Evolutionary conservation across 2,329 filamentous ascomycete species (phyloP).

Genomic region (Thelonectria discophora): DNA sequence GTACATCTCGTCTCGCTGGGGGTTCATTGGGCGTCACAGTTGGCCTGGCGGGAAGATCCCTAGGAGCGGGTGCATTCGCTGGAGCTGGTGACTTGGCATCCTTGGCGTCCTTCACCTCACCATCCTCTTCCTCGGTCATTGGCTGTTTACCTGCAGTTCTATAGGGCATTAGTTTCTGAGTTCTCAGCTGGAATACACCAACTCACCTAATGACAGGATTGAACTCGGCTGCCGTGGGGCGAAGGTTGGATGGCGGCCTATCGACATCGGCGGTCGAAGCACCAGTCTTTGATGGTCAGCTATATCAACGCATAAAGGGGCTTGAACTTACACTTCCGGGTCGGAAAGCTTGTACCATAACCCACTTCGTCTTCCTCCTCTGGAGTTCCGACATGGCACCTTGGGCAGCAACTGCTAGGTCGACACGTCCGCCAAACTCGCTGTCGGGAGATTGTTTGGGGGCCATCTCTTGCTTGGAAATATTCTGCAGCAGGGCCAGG

Average conservation of each 20-base stretch:
- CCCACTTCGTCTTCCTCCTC: conserved; percentile 72
- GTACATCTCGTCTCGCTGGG: conserved; percentile 38
- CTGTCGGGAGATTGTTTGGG: conserved; percentile 57
- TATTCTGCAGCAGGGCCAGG: conserved; percentile 69
- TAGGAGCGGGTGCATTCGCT: conserved; percentile 27
- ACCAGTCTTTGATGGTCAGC: conserved; percentile 43
- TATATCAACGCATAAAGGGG: not conserved
- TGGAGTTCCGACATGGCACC: conserved; percentile 76
- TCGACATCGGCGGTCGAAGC: conserved; percentile 43
- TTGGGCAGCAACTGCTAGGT: conserved; percentile 77
- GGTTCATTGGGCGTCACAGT: conserved; percentile 39
- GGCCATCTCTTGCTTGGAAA: conserved; percentile 68
- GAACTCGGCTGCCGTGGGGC: conserved; percentile 70
- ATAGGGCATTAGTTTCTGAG: conserved; percentile 17
- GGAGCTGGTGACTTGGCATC: conserved; percentile 34
- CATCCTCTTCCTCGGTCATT: conserved; percentile 70
- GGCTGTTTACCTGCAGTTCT: conserved; percentile 35
- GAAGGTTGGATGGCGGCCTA: conserved; percentile 55
- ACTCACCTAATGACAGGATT: conserved; percentile 61
- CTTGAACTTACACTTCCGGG: conserved; percentile 64
- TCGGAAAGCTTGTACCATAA: conserved; percentile 78
- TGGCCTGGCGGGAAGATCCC: conserved; percentile 50
- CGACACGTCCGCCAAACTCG: conserved; percentile 70
- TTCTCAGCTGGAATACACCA: not conserved
- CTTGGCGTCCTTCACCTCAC: conserved; percentile 70